Evolutionary conservation across 352 stramenopile species (phyloP), one percentile per base, ranked within the genome.

Genomic region (Plasmopara viticola): DNA sequence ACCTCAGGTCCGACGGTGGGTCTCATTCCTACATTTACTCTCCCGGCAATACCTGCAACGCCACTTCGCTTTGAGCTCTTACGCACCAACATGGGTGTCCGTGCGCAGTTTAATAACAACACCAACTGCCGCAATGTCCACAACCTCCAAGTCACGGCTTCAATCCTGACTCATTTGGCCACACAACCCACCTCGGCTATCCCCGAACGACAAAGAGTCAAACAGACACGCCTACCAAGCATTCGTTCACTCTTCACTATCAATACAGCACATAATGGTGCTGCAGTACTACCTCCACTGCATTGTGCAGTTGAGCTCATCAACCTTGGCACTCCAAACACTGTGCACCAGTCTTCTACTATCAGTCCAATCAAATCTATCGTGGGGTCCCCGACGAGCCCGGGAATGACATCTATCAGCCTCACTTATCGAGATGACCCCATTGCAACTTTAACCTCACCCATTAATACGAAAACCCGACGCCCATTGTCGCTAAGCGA

Each of bases 401-500:
- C 62, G 2, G 33, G 53, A 28, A 70, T 67, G 51, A 60, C 54
- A n/a, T 37, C 39, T 20, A 37, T 51, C 44, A 69, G 47, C 20
- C 44, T 53, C 37, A 9, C 40, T 9, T 34, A n/a, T 18, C 44
- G 39, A 41, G n/a, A 12, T 15, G 13, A n/a, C 7, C 7, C 28
- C 17, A 50, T 0, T 5, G 7, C 52, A 17, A 5, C 43, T 41
- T 17, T 38, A 5, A 35, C 8, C 13, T 17, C 15, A 8, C 45
- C 33, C 33, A 45, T 60, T 14, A 66, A 51, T 37, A 20, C 47
- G n/a, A 79, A 79, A 49, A 58, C 61, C 8, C 67, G 72, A 2
- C 70, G 74, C 40, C 70, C 58, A 7, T 47, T 87, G 25, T 73
- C 74, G 4, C 59, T 87, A 30, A 58, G 70, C 14, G 77, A 87